phyloP scores from a whole-genome alignment of 805 yeast species.

The Sugiyamaella valdiviana region DNA sequence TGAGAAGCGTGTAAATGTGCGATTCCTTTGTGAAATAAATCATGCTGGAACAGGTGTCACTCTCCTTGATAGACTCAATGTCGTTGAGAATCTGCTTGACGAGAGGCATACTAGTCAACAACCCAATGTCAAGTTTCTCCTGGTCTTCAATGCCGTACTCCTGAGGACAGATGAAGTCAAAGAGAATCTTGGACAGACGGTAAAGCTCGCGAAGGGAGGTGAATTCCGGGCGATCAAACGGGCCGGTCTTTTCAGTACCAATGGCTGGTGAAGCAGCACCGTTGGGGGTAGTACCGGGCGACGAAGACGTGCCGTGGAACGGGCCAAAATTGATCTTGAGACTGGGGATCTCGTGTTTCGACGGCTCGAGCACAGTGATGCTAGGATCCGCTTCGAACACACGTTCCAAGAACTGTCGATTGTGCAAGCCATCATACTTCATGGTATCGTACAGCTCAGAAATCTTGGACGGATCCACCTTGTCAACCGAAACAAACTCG shows the following conservation, averaged over 20 bases:
- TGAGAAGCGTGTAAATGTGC: slow-evolving; percentile 88
- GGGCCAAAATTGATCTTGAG: slow-evolving; percentile 11
- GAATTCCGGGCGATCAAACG: slow-evolving; percentile 75
- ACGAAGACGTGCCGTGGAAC: slow-evolving; percentile 5
- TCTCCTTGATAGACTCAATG: slow-evolving; percentile 68
- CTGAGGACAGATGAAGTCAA: slow-evolving; percentile 97
- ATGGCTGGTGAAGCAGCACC: slow-evolving; percentile 25
- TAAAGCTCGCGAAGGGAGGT: slow-evolving; percentile 82
- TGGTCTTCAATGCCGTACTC: slow-evolving; percentile 95
- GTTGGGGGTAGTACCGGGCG: slow-evolving; percentile 14
- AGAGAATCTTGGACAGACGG: slow-evolving; percentile 81
- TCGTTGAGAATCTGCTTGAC: slow-evolving; percentile 82
- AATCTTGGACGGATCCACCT: slow-evolving; percentile 95
- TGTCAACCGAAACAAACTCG: slow-evolving; percentile 87
- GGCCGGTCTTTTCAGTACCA: slow-evolving; percentile 29
- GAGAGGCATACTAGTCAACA: slow-evolving; percentile 86
- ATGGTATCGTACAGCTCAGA: slow-evolving; percentile 95
- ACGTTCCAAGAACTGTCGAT: slow-evolving; percentile 77
- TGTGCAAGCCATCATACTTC: slow-evolving; percentile 97
- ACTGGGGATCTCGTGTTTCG: slow-evolving; percentile 20
- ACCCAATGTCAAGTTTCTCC: slow-evolving; percentile 93
- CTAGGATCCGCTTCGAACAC: slow-evolving; percentile 60
- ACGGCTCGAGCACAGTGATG: slow-evolving; percentile 30
- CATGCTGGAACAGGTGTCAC: slow-evolving; percentile 76
- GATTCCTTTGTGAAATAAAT: slow-evolving; percentile 95